Evolutionary conservation across 2,329 filamentous ascomycete species (phyloP), one percentile per base, ranked within the genome.

Genomic region (Sporothrix dimorphospora): DNA sequence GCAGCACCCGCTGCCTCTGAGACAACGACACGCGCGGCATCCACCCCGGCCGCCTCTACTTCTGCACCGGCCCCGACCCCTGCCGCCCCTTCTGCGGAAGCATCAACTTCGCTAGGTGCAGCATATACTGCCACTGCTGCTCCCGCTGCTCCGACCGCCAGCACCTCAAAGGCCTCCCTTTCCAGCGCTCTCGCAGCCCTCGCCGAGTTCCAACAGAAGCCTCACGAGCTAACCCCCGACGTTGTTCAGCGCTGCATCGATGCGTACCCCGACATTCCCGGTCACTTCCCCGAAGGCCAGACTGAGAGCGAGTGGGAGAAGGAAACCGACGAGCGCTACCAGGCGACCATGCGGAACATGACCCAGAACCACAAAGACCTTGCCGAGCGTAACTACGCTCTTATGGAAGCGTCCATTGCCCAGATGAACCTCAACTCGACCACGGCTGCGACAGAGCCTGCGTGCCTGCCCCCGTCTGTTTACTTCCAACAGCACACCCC

Each of bases 301-400:
- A 47, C 69, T 7, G 21, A 40, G 30, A 53, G 38, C 11, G 67
- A 73, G 21, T 74, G 61, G 61, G 53, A 53, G n/a, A 27, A 47
- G 14, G 69, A 73, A n/a, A 21, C 69, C 19, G 72, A 72, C 12
- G 61, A 61, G 38, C 72, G 69, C 12, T 71, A 73, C 34, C 59
- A 72, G 4, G 69, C 69, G 40, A 70, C 72, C 27, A 67, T 74
- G 19, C 51, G 24, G 24, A 72, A 74, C 53, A 69, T 79, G 24
- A 77, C 76, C 27, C 75, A 75, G 34, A 78, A 78, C 51, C 78
- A 75, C 66, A 70, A 73, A 34, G 67, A 70, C 11, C 65, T 75
- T 14, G 74, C 24, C 24, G 24, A 76, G 67, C 72, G 68, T 27
- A 75, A 72, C 55, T 71, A 75, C 55, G 73, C 73, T 24, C 69